Conservation (phyloP, 768 basidiomycete genomes). For the Tylopilus cervinicoccineus region DNA sequence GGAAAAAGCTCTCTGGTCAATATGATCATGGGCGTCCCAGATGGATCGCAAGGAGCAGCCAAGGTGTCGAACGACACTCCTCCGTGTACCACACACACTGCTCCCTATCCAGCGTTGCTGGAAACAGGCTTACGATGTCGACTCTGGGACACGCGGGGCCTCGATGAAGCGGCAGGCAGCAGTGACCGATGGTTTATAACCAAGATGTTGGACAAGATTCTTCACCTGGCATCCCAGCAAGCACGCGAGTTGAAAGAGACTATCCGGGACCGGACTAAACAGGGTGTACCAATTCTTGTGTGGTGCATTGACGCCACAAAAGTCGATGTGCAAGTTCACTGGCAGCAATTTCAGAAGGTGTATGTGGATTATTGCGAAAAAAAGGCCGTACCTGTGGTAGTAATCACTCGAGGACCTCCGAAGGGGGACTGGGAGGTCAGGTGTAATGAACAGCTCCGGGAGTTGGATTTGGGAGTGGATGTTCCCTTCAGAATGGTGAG, state of each 20-base stretch:
- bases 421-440: conserved; percentile 3
- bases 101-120: conserved; percentile 3
- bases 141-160: conserved; percentile 28
- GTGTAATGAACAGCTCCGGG: conserved; percentile 14
- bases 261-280: conserved; percentile 7
- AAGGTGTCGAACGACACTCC: conserved; percentile 15
- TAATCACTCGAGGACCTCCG: conserved; percentile 14
- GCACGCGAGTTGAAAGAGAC: conserved; percentile 17
- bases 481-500: conserved; percentile 12
- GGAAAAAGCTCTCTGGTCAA: conserved; percentile 26
- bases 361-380: conserved; percentile 22
- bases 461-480: conserved; percentile 5
- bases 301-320: conserved; percentile 26
- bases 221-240: conserved; percentile 9
- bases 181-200: conserved; percentile 2
- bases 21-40: conserved; percentile 17
- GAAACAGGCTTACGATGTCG: conserved; percentile 5
- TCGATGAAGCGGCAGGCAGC: conserved; percentile 18
- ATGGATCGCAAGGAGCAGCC: conserved; percentile 4
- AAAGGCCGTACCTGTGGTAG: conserved; percentile 19
- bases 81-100: conserved; percentile 17
- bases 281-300: conserved; percentile 14
- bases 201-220: conserved; percentile 11
- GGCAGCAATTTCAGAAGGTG: conserved; percentile 21
- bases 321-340: conserved; percentile 10